Conservation (phyloP, 2,329 filamentous ascomycete genomes). For the Fusarium equiseti region DNA sequence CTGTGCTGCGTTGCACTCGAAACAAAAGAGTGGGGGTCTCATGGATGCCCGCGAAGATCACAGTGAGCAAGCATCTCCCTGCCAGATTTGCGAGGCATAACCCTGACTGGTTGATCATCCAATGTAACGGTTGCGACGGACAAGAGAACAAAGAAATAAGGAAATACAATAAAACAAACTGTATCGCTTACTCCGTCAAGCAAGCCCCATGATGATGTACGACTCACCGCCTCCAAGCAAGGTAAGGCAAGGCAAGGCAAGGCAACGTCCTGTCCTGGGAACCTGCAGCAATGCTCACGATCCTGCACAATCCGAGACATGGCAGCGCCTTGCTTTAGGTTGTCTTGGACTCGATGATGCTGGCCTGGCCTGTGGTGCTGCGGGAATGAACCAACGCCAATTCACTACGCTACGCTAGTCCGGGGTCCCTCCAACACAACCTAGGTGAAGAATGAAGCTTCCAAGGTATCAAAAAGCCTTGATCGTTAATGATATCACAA, state of each 20-base stretch:
- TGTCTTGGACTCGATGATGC: constrained; percentile 11
- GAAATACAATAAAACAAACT: constrained; percentile 2
- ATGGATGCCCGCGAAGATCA: constrained; percentile 37
- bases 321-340: not conserved
- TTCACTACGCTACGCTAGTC: constrained; percentile 9
- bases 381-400: constrained; percentile 24
- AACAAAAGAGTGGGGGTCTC: constrained; percentile 26
- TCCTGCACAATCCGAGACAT: constrained; percentile 11
- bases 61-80: constrained; percentile 22
- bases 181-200: constrained; percentile 3
- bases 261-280: constrained; percentile 6
- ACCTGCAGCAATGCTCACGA: constrained; percentile 14
- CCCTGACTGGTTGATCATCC: constrained; percentile 26
- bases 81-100: constrained; percentile 37
- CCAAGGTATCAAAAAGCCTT: not conserved
- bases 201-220: not conserved
- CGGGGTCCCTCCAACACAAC: not conserved
- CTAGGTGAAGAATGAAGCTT: not conserved
- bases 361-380: constrained; percentile 3
- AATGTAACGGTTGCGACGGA: constrained; percentile 31
- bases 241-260: not conserved
- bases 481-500: not conserved
- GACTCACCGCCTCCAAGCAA: constrained; percentile 32
- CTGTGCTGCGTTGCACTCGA: constrained; percentile 18
- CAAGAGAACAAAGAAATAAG: not conserved